Evolutionary conservation across 1,139 yeast species (phyloP).

Genomic region (Scheffersomyces insectosa): DNA sequence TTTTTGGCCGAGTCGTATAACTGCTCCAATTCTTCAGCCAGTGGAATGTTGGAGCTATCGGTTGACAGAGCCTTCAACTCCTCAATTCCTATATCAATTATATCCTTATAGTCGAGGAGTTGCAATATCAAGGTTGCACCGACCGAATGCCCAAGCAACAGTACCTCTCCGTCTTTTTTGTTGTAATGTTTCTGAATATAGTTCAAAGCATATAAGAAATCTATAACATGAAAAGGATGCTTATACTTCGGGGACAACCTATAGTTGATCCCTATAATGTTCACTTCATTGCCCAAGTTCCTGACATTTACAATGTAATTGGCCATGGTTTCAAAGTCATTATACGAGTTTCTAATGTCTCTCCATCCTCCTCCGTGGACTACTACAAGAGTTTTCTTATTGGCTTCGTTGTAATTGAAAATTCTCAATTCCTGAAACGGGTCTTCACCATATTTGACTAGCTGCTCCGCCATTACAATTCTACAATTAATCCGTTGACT

Average conservation of each 20-base stretch:
- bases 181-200: conserved; percentile 20
- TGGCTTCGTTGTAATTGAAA: conserved; percentile 11
- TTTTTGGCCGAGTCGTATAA: not conserved
- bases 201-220: conserved; percentile 49
- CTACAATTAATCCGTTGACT: not conserved
- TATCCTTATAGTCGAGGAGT: conserved; percentile 32
- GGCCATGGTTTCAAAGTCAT: conserved; percentile 52
- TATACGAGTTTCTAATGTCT: conserved; percentile 60
- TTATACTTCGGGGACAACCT: conserved; percentile 61
- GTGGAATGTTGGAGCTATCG: not conserved
- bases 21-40: not conserved
- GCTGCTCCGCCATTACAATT: not conserved
- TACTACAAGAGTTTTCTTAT: conserved; percentile 39
- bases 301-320: conserved; percentile 10
- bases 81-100: conserved; percentile 16
- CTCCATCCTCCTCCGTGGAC: conserved; percentile 94
- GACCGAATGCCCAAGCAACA: conserved; percentile 75
- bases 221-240: conserved; percentile 67
- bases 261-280: conserved; percentile 58
- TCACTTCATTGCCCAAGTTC: conserved; percentile 8
- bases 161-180: conserved; percentile 18
- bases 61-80: not conserved
- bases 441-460: conserved; percentile 17
- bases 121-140: conserved; percentile 76
- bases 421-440: conserved; percentile 18